Base-by-base conservation (phyloP, 768 basidiomycete genomes). In the Saitozyma sp. region DNA sequence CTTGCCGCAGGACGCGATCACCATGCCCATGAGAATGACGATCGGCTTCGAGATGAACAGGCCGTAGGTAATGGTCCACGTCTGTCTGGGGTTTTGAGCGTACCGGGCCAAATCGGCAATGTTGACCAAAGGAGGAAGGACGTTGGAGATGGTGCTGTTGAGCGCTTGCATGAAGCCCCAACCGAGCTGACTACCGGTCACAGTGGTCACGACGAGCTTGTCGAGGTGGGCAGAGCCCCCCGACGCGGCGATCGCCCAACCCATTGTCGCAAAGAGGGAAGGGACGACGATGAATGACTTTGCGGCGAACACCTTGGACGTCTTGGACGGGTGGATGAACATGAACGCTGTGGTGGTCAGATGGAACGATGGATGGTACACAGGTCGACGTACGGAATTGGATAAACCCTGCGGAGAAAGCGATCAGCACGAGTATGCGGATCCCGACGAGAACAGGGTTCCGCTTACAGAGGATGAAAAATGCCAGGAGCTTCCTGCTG, bases 101-200 rank as follows among this genome's bases (percentile, higher is more conserved):
- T 62, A 62, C 41, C 61, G 41, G 17, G 54, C 61, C 19, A 62
- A 17, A 50, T 62, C 61, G n/a, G 61, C 54, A 17, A 56, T 55
- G 54, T 62, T 62, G 61, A 62, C 55, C 61, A 62, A 45, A 10
- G 55, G 54, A 4, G 61, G 61, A 9, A 56, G 17, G 54, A 62
- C 55, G 51, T 55, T 62, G 11, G 54, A 55, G 16, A 62, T 38
- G 19, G 55, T 62, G 37, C 37, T 41, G 45, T 62, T 62, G 17
- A 62, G 37, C 11, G 54, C 61, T 16, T 40, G 19, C 54, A 62
- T 55, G 54, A 62, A 62, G 10, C 45, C 61, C 61, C 61, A 62
- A 16, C 54, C 54, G 10, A 62, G 61, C 49, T 62, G 54, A 56
- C 45, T 56, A 9, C 61, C 61, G 0, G 38, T 41, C 5, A 56